These are phyloP conservation scores for Yamadazyma songkhlaensis DNA, from an alignment of 1,139 yeast genomes.

Conservation along the genomic window DNA sequence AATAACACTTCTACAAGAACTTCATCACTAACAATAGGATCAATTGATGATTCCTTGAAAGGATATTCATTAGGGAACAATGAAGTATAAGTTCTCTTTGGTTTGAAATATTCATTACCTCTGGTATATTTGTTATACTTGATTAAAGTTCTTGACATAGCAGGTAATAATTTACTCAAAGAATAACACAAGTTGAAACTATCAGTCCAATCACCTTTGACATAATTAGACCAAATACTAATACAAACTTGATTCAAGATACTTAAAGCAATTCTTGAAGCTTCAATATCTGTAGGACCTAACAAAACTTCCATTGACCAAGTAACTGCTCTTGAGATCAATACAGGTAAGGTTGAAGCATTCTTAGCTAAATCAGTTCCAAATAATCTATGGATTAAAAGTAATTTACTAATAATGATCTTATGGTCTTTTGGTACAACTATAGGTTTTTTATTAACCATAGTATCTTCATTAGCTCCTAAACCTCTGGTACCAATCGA, in stretches of 20 bases:
- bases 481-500: slow-evolving; percentile 56
- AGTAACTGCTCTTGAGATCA: slow-evolving; percentile 51
- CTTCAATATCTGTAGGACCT: slow-evolving; percentile 54
- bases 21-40: slow-evolving; percentile 71
- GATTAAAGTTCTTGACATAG: slow-evolving; percentile 49
- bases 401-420: slow-evolving; percentile 54
- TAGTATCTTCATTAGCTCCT: slow-evolving; percentile 38
- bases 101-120: slow-evolving; percentile 49
- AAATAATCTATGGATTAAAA: slow-evolving; percentile 58
- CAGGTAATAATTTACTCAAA: slow-evolving; percentile 50
- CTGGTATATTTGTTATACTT: slow-evolving; percentile 54
- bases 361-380: slow-evolving; percentile 42
- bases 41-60: slow-evolving; percentile 63
- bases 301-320: slow-evolving; percentile 64
- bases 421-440: slow-evolving; percentile 46
- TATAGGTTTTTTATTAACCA: slow-evolving; percentile 26
- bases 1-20: slow-evolving; percentile 68
- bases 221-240: slow-evolving; percentile 32
- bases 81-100: slow-evolving; percentile 61
- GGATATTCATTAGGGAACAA: slow-evolving; percentile 73
- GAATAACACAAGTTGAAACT: slow-evolving; percentile 40
- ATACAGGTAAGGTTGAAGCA: slow-evolving; percentile 35
- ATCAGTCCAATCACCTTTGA: slow-evolving; percentile 19
- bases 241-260: slow-evolving; percentile 50
- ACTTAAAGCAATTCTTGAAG: slow-evolving; percentile 61